Percentiles rank a stretch among this genome's conserved stretches.
Conservation (phyloP, 2,329 filamentous ascomycete genomes). For the Neurospora sp. region DNA sequence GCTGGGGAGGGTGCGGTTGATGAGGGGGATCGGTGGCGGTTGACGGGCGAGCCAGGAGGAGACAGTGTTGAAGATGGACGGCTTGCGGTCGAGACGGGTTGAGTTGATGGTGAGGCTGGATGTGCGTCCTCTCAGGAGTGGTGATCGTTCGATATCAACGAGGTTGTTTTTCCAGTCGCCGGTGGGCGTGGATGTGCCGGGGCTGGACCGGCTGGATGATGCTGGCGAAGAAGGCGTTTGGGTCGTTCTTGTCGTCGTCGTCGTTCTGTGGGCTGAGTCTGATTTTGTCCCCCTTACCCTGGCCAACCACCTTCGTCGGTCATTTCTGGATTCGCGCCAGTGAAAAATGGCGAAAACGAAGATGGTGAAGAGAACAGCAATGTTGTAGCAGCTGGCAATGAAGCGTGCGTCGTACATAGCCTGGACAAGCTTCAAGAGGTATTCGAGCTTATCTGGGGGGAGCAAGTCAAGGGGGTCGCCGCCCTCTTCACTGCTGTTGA, state of each 20-base stretch:
- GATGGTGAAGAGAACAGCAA: slow-evolving; percentile 22
- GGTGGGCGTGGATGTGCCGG: slow-evolving; percentile 19
- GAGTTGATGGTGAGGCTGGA: not conserved
- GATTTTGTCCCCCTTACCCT: not conserved
- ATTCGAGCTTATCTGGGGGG: slow-evolving; percentile 30
- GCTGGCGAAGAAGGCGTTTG: slow-evolving; percentile 15
- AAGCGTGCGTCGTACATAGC: slow-evolving; percentile 24
- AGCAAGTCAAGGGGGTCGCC: slow-evolving; percentile 7
- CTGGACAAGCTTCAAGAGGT: slow-evolving; percentile 23
- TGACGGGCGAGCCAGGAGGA: slow-evolving; percentile 41
- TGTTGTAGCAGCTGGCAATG: slow-evolving; percentile 26
- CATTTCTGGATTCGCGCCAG: slow-evolving; percentile 14
- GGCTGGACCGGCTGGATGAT: slow-evolving; percentile 26
- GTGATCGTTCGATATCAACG: slow-evolving; percentile 26
- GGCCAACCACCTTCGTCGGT: slow-evolving; percentile 16
- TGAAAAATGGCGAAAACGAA: slow-evolving; percentile 21
- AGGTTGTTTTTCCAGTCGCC: slow-evolving; percentile 13
- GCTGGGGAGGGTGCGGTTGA: slow-evolving; percentile 47
- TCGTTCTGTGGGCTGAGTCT: not conserved
- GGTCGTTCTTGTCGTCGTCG: not conserved
- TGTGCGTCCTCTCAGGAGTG: slow-evolving; percentile 18
- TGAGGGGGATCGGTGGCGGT: slow-evolving; percentile 43
- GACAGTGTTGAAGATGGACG: not conserved
- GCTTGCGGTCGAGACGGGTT: not conserved
- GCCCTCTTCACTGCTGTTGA: not conserved